Conservation (phyloP, 2,329 filamentous ascomycete species). For the Colletotrichum chrysophilum region DNA sequence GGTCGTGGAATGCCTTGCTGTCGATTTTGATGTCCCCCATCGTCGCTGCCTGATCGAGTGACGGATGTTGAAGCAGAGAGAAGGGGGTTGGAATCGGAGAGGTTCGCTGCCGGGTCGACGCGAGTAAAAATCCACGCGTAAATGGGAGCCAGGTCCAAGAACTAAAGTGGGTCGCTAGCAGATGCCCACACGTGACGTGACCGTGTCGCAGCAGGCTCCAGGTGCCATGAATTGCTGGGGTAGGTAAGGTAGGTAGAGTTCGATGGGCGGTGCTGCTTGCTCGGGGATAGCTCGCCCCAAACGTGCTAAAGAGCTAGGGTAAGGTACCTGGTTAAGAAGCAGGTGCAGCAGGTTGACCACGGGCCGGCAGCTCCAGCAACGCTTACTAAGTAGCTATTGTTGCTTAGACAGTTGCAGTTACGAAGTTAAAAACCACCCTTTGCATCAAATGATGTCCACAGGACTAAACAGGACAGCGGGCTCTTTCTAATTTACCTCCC, state of each 20-base stretch:
- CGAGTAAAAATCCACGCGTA: slow-evolving; percentile 47
- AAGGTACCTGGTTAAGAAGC: background rate
- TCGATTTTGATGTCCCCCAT: slow-evolving; percentile 94
- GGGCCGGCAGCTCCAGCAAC: background rate
- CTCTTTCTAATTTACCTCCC: background rate
- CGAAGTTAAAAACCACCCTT: background rate
- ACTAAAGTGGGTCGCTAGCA: background rate
- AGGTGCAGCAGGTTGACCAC: background rate
- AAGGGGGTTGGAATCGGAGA: slow-evolving; percentile 10
- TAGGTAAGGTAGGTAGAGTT: background rate
- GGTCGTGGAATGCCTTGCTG: slow-evolving; percentile 91
- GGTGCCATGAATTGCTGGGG: background rate
- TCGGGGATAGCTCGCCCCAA: background rate
- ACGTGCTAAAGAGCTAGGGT: background rate
- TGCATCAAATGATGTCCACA: background rate
- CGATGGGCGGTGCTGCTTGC: background rate
- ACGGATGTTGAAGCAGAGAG: background rate
- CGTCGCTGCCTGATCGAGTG: slow-evolving; percentile 40
- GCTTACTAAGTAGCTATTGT: background rate
- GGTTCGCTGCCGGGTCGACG: slow-evolving; percentile 30
- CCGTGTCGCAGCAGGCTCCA: background rate
- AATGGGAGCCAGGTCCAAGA: slow-evolving; percentile 30
- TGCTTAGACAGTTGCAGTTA: background rate
- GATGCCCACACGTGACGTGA: slow-evolving; percentile 38
- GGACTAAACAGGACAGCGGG: background rate